A percentile compares a stretch with the other conserved stretches of the same genome.
These are phyloP conservation scores for Solanum bulbocastanum DNA, from an alignment of 257 asterid genomes.

Conservation along the genomic window DNA sequence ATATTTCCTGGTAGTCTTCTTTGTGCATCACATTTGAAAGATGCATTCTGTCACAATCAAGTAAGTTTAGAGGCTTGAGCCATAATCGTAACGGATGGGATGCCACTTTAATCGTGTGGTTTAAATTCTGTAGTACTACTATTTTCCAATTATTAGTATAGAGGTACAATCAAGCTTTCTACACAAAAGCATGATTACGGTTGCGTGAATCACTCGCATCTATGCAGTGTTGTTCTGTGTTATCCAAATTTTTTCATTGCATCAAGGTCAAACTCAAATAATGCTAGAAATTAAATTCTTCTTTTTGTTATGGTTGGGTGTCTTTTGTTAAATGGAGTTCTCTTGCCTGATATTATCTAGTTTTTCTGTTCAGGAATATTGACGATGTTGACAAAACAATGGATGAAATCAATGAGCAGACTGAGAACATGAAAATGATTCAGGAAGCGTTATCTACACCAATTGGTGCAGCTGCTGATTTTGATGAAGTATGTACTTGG, in stretches of 20 bases:
- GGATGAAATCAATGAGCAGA: conserved; percentile 89
- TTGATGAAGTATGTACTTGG: conserved; percentile 46
- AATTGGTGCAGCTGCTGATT: conserved; percentile 66
- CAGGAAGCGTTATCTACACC: conserved; percentile 73
- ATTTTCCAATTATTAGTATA: neutral
- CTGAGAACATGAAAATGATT: conserved; percentile 73
- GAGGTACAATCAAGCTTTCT: neutral
- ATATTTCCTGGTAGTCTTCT: neutral
- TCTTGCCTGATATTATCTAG: neutral
- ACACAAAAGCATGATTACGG: neutral
- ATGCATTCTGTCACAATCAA: neutral
- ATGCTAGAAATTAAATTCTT: neutral
- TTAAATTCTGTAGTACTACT: neutral
- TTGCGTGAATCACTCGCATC: neutral
- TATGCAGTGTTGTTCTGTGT: neutral
- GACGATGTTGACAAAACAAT: conserved; percentile 83
- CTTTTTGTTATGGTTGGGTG: neutral
- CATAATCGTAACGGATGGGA: neutral
- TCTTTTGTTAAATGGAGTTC: neutral
- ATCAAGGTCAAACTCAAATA: neutral
- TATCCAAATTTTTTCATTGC: neutral
- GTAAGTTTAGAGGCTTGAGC: neutral
- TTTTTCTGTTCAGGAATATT: conserved; percentile 36
- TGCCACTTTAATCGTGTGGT: neutral
- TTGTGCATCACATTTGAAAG: neutral